phyloP scores from a whole-genome alignment of 2,329 filamentous ascomycete species.

The Gnomoniopsis smithogilvyi region DNA sequence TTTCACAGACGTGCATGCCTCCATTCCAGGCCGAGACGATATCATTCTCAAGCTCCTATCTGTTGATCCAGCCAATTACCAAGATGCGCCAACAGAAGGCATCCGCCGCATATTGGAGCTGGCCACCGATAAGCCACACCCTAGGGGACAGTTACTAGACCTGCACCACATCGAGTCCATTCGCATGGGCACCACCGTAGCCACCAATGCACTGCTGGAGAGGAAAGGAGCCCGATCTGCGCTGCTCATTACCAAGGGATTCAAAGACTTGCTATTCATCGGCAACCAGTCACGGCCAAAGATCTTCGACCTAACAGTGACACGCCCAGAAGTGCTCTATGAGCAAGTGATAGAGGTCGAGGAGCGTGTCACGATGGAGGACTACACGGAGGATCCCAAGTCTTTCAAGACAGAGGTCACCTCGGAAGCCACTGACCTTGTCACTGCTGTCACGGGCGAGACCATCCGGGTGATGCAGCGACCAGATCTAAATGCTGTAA shows the following conservation, averaged over 20 bases:
- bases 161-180: slow-evolving; percentile 11
- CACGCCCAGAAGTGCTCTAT: slow-evolving; percentile 16
- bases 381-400: slow-evolving; percentile 15
- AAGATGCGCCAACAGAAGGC: slow-evolving; percentile 66
- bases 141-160: slow-evolving; percentile 7
- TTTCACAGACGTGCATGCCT: slow-evolving; percentile 65
- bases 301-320: slow-evolving; percentile 25
- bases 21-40: slow-evolving; percentile 59
- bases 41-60: slow-evolving; percentile 67
- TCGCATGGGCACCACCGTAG: slow-evolving; percentile 18
- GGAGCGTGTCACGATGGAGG: slow-evolving; percentile 18
- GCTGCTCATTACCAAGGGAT: slow-evolving; percentile 22
- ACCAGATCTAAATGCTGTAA: slow-evolving; percentile 4
- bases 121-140: slow-evolving; percentile 32
- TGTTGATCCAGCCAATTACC: slow-evolving; percentile 64
- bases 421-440: neutral
- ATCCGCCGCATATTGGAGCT: slow-evolving; percentile 49
- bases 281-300: slow-evolving; percentile 30
- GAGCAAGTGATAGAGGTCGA: slow-evolving; percentile 18
- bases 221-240: slow-evolving; percentile 17
- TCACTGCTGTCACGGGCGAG: slow-evolving; percentile 12
- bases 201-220: slow-evolving; percentile 17
- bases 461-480: slow-evolving; percentile 11
- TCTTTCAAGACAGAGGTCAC: neutral
- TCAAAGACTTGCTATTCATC: slow-evolving; percentile 27